Evolutionary conservation across 495 filamentous ascomycete species (phyloP).

Genomic region (Letharia columbiana): DNA sequence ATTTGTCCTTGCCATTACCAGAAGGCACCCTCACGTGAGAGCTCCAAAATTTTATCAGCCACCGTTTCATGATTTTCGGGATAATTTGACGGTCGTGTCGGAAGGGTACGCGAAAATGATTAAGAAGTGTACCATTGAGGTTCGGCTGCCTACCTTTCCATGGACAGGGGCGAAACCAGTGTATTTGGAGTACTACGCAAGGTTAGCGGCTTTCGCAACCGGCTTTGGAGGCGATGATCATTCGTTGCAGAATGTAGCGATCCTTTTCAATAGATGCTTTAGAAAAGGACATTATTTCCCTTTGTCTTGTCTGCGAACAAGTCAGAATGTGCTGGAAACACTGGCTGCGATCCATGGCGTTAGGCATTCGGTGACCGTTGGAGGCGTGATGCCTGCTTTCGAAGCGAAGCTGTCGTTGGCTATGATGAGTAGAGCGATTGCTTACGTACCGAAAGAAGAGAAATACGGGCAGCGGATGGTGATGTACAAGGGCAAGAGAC

Average conservation of each 20-base stretch:
- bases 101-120: background rate
- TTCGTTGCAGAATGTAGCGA: conserved; percentile 1
- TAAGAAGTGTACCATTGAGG: background rate
- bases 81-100: conserved; percentile 4
- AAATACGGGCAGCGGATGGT: background rate
- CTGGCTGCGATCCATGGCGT: conserved; percentile 6
- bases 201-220: background rate
- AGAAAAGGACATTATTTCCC: background rate
- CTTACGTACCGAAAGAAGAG: background rate
- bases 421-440: background rate
- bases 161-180: background rate
- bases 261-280: background rate
- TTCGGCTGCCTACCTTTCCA: background rate
- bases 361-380: background rate
- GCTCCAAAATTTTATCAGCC: background rate
- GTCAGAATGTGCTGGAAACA: conserved; percentile 1
- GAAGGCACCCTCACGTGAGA: background rate
- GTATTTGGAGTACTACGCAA: background rate
- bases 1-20: background rate
- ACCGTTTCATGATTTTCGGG: background rate
- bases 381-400: background rate
- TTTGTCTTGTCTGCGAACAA: background rate
- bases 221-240: conserved; percentile 7
- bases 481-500: background rate
- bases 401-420: background rate